A percentile compares a stretch with the other conserved stretches of the same genome.
phyloP scores from a whole-genome alignment of 352 stramenopile species.

The Phytophthora podocarpi region DNA sequence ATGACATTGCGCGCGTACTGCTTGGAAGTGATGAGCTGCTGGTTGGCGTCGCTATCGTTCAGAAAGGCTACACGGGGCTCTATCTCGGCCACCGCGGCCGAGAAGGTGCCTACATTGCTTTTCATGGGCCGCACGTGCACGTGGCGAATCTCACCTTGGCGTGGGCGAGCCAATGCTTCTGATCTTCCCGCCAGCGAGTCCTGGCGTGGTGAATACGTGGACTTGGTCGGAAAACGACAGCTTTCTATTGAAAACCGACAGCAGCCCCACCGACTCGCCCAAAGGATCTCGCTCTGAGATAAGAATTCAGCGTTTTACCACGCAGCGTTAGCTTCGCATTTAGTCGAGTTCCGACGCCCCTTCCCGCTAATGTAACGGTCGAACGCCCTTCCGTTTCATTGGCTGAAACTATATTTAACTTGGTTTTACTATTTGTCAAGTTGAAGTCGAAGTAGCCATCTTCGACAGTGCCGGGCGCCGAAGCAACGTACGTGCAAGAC shows the following conservation, averaged over 20 bases:
- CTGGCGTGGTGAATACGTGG: too few species aligned
- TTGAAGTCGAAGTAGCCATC: constrained; percentile 30
- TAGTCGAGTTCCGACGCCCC: constrained; percentile 6
- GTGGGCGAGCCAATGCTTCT: constrained; percentile 21
- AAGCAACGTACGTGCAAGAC: too few species aligned
- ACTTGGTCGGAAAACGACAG: constrained; percentile 4
- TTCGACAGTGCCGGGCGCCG: too few species aligned
- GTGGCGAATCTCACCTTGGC: constrained; percentile 8
- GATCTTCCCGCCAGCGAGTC: constrained; percentile 6
- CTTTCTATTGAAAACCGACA: constrained; percentile 21
- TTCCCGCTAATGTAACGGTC: constrained; percentile 17
- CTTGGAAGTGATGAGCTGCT: constrained; percentile 50
- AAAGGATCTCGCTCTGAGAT: constrained; percentile 5
- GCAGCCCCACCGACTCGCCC: constrained; percentile 1
- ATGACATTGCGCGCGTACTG: constrained; percentile 84
- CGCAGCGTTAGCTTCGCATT: constrained; percentile 8
- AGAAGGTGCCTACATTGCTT: constrained; percentile 14
- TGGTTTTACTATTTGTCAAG: neutral
- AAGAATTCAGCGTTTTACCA: neutral
- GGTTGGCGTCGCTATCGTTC: constrained; percentile 59
- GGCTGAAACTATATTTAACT: neutral
- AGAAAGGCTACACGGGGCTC: constrained; percentile 58
- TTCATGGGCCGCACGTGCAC: constrained; percentile 26
- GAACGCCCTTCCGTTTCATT: neutral
- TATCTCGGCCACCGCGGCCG: constrained; percentile 15